Percentiles rank a stretch among this genome's conserved stretches.
phyloP scores from a whole-genome alignment of 1,139 yeast species.

The Groenewaldozyma sp. region DNA sequence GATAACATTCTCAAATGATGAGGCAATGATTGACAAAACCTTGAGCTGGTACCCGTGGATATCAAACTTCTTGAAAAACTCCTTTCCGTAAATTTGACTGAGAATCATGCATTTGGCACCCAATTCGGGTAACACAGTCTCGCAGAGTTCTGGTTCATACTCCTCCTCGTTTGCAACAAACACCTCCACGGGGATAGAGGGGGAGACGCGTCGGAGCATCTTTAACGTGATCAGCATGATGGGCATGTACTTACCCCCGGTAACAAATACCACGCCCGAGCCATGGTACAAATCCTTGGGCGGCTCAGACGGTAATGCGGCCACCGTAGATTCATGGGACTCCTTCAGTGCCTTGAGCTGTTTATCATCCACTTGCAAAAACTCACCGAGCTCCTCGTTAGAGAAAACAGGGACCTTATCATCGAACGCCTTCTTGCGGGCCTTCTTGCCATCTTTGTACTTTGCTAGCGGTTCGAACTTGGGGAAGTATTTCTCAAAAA shows the following conservation, averaged over 20 bases:
- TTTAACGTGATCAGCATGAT: constrained; percentile 57
- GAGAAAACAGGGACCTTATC: constrained; percentile 19
- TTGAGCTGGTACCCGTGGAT: constrained; percentile 75
- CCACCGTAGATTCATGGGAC: constrained; percentile 47
- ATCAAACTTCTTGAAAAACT: constrained; percentile 36
- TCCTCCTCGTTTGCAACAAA: constrained; percentile 62
- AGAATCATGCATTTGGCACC: constrained; percentile 62
- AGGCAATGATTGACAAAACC: constrained; percentile 61
- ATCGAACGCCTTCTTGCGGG: constrained; percentile 16
- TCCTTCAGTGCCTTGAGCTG: constrained; percentile 41
- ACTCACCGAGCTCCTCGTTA: constrained; percentile 43
- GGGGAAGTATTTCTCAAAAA: constrained; percentile 7
- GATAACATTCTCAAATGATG: constrained; percentile 69
- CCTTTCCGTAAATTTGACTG: constrained; percentile 46
- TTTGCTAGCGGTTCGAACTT: constrained; percentile 11
- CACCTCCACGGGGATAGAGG: constrained; percentile 65
- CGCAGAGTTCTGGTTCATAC: constrained; percentile 61
- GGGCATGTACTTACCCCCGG: constrained; percentile 75
- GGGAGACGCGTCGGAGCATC: constrained; percentile 54
- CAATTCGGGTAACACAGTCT: constrained; percentile 51
- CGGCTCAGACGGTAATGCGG: constrained; percentile 36
- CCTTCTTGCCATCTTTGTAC: constrained; percentile 17
- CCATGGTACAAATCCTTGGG: constrained; percentile 34
- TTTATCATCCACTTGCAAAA: constrained; percentile 42
- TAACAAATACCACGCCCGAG: constrained; percentile 71